Base-by-base conservation (phyloP, 1,284 basidiomycete genomes). In the Trametes hirsuta region DNA sequence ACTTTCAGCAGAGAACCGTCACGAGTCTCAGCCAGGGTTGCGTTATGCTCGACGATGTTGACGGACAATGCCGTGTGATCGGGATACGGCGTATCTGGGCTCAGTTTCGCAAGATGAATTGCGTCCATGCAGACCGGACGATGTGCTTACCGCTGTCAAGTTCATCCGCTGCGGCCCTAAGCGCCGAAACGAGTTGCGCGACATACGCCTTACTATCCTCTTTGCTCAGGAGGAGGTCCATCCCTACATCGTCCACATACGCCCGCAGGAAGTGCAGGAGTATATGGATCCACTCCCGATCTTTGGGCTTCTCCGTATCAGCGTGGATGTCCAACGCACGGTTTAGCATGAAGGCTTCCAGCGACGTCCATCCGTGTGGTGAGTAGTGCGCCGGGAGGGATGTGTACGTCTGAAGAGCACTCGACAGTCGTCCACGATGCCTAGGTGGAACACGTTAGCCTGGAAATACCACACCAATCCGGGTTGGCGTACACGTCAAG, bases 371-470 rank as follows among this genome's bases (percentile, higher is more conserved):
- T 66, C 81, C 81, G 72, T 86, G 86, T 3, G 89, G 89, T 0
- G 87, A 85, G 73, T 95, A 95, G 70, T 94, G 91, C 3, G 88
- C 88, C 1, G 94, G 91, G 22, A 95, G 79, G 2, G 89, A 90
- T 2, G 85, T 82, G 69, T 86, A 95, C 44, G 88, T 86, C 37
- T 84, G 79, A 18, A 91, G 78, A 3, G 93, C 91, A 14, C 78
- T 79, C 3, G 77, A 71, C 39, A 88, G 75, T 9, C 85, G 84
- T 39, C 81, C 82, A 45, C 91, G 88, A 72, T 88, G 83, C 15
- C 91, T 95, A n/a, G n/a, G 9, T 8, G 36, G 8, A 64, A 4
- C 21, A 37, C 6, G 37, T 64, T 40, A 52, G 24, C 22, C 45
- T 48, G 22, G 35, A 6, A n/a, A 34, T 45, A 37, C 34, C 30